Conservation (phyloP, 2,329 filamentous ascomycete genomes). For the Botrytis porri region DNA sequence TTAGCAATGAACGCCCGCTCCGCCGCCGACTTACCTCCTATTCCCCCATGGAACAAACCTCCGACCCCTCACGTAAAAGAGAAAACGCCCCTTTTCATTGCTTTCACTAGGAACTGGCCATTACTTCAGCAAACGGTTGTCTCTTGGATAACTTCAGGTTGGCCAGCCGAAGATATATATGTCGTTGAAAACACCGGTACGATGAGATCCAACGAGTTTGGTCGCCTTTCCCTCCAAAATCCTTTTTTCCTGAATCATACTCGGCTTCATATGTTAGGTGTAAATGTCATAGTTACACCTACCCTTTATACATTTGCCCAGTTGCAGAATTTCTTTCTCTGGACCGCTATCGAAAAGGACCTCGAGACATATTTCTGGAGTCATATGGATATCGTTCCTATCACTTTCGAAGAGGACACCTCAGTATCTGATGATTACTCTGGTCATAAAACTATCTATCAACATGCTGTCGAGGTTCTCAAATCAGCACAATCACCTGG, state of each 20-base stretch:
- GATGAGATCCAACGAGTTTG: conserved; percentile 49
- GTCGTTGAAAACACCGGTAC: conserved; percentile 58
- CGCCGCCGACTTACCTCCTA: conserved; percentile 39
- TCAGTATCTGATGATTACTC: not conserved
- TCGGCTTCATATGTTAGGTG: conserved; percentile 48
- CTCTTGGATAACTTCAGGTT: conserved; percentile 56
- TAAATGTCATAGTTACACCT: conserved; percentile 49
- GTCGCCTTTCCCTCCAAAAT: conserved; percentile 49
- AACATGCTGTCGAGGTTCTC: conserved; percentile 14
- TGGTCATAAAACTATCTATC: conserved; percentile 14
- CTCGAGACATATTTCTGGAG: conserved; percentile 53
- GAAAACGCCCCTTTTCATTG: conserved; percentile 52
- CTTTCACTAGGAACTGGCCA: conserved; percentile 54
- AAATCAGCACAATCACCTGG: conserved; percentile 11
- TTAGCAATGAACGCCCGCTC: conserved; percentile 28
- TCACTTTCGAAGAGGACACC: conserved; percentile 32
- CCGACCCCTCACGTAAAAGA: conserved; percentile 41
- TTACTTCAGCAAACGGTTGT: conserved; percentile 54
- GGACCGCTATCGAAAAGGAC: conserved; percentile 43
- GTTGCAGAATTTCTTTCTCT: conserved; percentile 52
- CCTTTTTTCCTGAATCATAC: conserved; percentile 55
- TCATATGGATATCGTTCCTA: conserved; percentile 52
- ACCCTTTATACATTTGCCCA: conserved; percentile 53
- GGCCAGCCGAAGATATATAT: conserved; percentile 54
- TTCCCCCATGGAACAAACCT: conserved; percentile 46